Percentiles rank a stretch among this genome's conserved stretches.
Evolutionary conservation across 441 rosid genomes (phyloP).

Genomic region (Rhodomyrtus psidioides): DNA sequence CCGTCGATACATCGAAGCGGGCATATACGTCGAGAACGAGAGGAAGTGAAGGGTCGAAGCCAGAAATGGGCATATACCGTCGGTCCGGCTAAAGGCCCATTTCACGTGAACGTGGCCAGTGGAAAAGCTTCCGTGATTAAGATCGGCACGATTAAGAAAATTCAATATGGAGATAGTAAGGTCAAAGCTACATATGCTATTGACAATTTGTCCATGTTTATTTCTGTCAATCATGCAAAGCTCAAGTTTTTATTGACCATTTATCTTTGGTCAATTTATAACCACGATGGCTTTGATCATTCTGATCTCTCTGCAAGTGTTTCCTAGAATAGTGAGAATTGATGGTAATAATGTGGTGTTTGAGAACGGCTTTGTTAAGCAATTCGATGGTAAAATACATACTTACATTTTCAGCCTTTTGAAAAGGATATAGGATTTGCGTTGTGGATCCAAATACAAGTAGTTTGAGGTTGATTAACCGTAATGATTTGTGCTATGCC

Average conservation of each 20-base stretch:
- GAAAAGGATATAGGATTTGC: too few relatives aligned
- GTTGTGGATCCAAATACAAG: too few relatives aligned
- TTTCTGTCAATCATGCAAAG: not conserved
- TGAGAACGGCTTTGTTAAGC: conserved; percentile 1
- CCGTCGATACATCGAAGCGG: conserved; percentile 21
- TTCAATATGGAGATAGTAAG: conserved; percentile 20
- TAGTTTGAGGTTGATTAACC: too few relatives aligned
- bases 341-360: conserved; percentile 7
- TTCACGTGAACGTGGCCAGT: conserved; percentile 4
- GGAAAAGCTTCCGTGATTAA: conserved; percentile 29
- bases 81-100: conserved; percentile 31
- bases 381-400: too few relatives aligned
- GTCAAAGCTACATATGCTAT: not conserved
- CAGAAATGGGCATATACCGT: too few relatives aligned
- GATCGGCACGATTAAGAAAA: conserved; percentile 21
- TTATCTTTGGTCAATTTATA: not conserved
- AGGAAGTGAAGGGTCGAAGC: conserved; percentile 27
- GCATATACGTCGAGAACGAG: conserved; percentile 5
- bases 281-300: not conserved
- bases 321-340: conserved; percentile 16
- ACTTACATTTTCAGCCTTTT: too few relatives aligned
- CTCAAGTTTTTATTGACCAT: not conserved
- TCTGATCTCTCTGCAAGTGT: conserved; percentile 11
- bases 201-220: not conserved
- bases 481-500: too few relatives aligned